These are phyloP conservation scores for Penicillium sp. DNA, from an alignment of 2,329 filamentous ascomycete species.

Conservation along the genomic window DNA sequence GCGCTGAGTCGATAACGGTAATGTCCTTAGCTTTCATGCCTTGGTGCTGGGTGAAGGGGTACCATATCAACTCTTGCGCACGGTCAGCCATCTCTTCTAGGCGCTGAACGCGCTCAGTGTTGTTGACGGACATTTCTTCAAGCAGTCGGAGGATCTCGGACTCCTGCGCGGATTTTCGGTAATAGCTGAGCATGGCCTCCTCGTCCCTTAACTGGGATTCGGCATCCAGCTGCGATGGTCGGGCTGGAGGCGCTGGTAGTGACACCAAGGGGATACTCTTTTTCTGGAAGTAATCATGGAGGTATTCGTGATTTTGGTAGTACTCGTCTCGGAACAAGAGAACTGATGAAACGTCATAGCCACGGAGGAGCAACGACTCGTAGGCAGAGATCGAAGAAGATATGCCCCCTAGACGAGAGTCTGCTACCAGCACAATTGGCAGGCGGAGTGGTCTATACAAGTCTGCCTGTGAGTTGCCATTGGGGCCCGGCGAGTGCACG, in stretches of 20 bases:
- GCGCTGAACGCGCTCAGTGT: constrained; percentile 55
- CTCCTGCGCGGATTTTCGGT: constrained; percentile 47
- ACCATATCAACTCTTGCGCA: constrained; percentile 71
- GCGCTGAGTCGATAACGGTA: constrained; percentile 73
- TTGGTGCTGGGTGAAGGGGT: constrained; percentile 81
- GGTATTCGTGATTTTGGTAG: constrained; percentile 67
- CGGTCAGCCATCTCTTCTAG: constrained; percentile 60
- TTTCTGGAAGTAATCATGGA: constrained; percentile 64
- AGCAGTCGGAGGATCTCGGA: constrained; percentile 48
- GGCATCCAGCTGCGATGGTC: constrained; percentile 26
- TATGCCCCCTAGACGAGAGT: constrained; percentile 74
- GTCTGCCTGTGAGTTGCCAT: constrained; percentile 73
- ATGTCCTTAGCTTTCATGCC: constrained; percentile 61
- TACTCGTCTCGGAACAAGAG: constrained; percentile 64
- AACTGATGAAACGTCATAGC: constrained; percentile 71
- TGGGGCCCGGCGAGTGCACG: constrained; percentile 74
- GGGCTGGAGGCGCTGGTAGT: constrained; percentile 58
- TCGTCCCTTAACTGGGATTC: constrained; percentile 48
- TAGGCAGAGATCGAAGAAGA: constrained; percentile 76
- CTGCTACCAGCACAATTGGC: constrained; percentile 71
- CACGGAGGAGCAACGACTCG: constrained; percentile 72
- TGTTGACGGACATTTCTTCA: constrained; percentile 51
- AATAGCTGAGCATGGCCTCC: constrained; percentile 62
- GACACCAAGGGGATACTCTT: constrained; percentile 57
- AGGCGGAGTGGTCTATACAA: constrained; percentile 71